Evolutionary conservation across 1,139 yeast genomes (phyloP), one percentile per base, ranked within the genome.

Genomic region (Taiozyma sp.): DNA sequence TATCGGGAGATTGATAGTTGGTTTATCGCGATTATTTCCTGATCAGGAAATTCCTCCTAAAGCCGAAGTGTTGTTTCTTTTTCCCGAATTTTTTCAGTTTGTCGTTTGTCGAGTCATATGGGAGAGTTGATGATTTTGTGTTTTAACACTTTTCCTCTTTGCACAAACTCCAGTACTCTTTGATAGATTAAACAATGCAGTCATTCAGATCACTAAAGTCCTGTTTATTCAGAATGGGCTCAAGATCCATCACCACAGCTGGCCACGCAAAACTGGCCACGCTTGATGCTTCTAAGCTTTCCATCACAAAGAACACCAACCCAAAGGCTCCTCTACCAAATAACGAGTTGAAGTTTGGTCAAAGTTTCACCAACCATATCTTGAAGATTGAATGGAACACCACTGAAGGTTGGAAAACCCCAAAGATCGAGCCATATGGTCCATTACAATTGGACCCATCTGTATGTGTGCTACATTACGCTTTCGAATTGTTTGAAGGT

Each of bases 401-500:
- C 27, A 77, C 76, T 54, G 65, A 71, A 1, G 99, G 99, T 45
- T 93, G 99, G 99, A 86, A 75, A 14, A 71, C 79, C 29, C 98
- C 99, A 44, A 80, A 80, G 64, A 92, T 93, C 67, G 80, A 80
- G 61, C 97, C 98, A 34, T 91, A 89, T 71, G 93, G 84, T 52
- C 80, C 81, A 48, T 72, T 93, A 53, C 63, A 74, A 22, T 71
- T 93, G 52, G 97, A 91, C 64, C 99, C 99, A 39, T 84, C 97
- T 14, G 72, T 95, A 13, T 80, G 84, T 65, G 98, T 92, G 38
- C 83, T 93, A 71, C 99, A 93, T 73, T 93, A 93, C 65, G 93
- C 96, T 1, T 93, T 93, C 66, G 97, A 91, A 70, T 80, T 93
- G 59, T 93, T 93, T 63, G 99, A 93, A 75, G 99, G 99, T 58